Evolutionary conservation across 768 basidiomycete species (phyloP).

Genomic region (Pleurotus djamor): DNA sequence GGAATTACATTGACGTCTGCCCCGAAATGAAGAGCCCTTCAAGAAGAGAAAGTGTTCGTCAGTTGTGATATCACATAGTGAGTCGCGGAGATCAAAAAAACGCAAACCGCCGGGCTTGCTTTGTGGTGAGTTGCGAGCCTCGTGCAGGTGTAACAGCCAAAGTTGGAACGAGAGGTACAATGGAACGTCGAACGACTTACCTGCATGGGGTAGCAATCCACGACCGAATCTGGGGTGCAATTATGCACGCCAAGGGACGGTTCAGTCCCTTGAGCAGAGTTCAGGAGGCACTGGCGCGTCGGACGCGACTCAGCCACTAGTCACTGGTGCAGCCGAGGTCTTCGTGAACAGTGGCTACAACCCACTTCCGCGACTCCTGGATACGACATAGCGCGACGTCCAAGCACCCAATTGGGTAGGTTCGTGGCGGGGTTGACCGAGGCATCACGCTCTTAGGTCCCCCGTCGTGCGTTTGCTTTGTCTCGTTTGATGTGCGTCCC

Average conservation of each 20-base stretch:
- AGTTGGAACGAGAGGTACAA: slow-evolving; percentile 1
- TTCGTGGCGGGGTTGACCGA: neutral
- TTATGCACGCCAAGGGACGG: neutral
- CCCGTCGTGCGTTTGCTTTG: slow-evolving; percentile 6
- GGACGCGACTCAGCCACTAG: too few species aligned
- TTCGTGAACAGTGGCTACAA: too few species aligned
- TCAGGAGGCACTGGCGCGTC: neutral
- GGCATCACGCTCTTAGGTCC: neutral
- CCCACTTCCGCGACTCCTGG: too few species aligned
- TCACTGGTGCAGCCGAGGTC: too few species aligned
- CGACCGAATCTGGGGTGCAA: neutral
- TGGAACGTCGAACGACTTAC: neutral
- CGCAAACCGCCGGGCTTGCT: slow-evolving; percentile 4
- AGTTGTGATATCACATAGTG: neutral
- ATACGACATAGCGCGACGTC: too few species aligned
- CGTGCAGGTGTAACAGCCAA: neutral
- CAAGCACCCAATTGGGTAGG: neutral
- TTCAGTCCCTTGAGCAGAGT: neutral
- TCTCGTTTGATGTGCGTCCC: slow-evolving; percentile 3
- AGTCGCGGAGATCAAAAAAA: slow-evolving; percentile 1
- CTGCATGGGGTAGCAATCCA: neutral
- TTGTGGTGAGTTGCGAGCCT: slow-evolving; percentile 7
- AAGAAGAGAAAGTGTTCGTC: neutral
- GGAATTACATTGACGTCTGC: too few species aligned
- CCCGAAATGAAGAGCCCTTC: too few species aligned